Evolutionary conservation across 352 stramenopile genomes (phyloP).

Genomic region (Ophiocytium majus): DNA sequence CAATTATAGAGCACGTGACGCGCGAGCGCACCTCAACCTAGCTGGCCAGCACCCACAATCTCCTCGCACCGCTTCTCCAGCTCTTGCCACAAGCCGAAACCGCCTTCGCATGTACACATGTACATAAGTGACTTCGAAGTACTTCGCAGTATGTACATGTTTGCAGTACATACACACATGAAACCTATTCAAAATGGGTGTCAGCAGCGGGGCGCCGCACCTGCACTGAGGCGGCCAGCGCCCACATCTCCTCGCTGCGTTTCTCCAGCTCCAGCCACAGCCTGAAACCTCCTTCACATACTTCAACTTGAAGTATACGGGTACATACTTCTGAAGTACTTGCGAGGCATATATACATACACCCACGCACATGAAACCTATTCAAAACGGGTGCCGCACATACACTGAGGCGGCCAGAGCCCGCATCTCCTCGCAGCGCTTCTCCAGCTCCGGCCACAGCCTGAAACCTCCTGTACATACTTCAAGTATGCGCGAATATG

Average conservation of each 20-base stretch:
- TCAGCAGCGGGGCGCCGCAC: too few species aligned
- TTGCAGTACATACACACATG: background rate
- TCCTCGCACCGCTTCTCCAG: conserved; percentile 1
- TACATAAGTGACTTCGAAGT: background rate
- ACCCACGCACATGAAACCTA: too few species aligned
- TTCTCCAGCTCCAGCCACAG: conserved; percentile 16
- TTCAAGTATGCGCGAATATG: background rate
- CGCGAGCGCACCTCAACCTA: too few species aligned
- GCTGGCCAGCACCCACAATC: background rate
- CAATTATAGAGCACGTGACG: too few species aligned
- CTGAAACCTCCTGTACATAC: background rate
- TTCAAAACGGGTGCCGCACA: too few species aligned
- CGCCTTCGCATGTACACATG: background rate
- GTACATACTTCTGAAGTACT: too few species aligned
- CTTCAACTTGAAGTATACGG: too few species aligned
- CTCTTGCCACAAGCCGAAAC: background rate
- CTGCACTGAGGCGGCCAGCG: background rate
- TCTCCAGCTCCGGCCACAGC: background rate
- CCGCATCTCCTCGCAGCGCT: background rate
- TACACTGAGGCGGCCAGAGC: background rate
- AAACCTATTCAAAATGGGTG: too few species aligned
- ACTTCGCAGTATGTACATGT: background rate
- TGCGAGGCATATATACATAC: too few species aligned
- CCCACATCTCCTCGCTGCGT: background rate
- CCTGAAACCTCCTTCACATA: too few species aligned